These are phyloP conservation scores for Linum trigynum DNA, from an alignment of 345 rosid genomes.

Conservation along the genomic window DNA sequence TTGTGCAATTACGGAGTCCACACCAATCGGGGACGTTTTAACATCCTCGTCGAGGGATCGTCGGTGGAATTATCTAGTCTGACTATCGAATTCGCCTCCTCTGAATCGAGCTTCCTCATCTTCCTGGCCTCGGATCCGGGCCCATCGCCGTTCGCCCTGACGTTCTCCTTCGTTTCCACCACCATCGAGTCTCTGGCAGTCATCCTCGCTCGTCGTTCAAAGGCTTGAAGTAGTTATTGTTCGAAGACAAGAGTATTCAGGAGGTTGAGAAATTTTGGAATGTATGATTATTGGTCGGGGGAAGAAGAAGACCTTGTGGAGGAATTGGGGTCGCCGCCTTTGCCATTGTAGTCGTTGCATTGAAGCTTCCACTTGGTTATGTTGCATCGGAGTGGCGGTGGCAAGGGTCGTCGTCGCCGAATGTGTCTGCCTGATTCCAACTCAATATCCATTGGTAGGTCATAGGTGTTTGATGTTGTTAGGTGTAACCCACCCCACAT, in stretches of 20 bases:
- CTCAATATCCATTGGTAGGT: conserved; percentile 21
- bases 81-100: conserved; percentile 72
- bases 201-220: conserved; percentile 11
- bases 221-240: conserved; percentile 33
- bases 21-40: conserved; percentile 73
- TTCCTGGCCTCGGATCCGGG: conserved; percentile 55
- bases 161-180: conserved; percentile 14
- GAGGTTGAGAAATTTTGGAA: conserved; percentile 18
- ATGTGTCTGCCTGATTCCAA: conserved; percentile 40
- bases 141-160: conserved; percentile 31
- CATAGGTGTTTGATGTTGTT: no score
- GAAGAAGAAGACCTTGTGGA: background rate
- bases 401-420: conserved; percentile 25
- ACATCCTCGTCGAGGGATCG: conserved; percentile 47
- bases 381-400: conserved; percentile 3
- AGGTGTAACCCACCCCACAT: no score
- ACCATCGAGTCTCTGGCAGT: conserved; percentile 20
- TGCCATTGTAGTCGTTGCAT: background rate
- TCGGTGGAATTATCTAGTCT: conserved; percentile 38
- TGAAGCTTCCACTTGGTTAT: background rate
- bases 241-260: conserved; percentile 24
- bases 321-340: background rate
- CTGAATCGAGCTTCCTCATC: conserved; percentile 47
- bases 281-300: background rate
- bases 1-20: conserved; percentile 99